phyloP scores from a whole-genome alignment of 192 early-diverging fungal species.

The Mycoemilia scoparia region DNA sequence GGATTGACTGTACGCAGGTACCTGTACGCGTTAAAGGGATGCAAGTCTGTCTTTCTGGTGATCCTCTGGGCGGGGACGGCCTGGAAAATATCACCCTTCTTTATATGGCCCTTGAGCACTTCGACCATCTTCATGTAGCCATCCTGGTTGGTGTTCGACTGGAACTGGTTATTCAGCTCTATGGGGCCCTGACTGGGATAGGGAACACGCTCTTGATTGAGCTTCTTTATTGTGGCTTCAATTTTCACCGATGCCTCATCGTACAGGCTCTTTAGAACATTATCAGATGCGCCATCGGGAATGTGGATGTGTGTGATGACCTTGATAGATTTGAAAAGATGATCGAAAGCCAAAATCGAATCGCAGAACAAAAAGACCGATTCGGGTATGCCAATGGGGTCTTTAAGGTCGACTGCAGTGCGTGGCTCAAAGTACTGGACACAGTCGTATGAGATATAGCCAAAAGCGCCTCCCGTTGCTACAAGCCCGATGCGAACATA shows the following conservation, averaged over 20 bases:
- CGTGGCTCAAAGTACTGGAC: constrained; percentile 95
- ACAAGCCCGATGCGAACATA: too few species aligned
- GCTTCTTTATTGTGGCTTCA: constrained; percentile 37
- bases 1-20: constrained; percentile 88
- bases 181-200: constrained; percentile 62
- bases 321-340: constrained; percentile 77
- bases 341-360: constrained; percentile 90
- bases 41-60: constrained; percentile 64
- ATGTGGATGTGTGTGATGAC: constrained; percentile 79
- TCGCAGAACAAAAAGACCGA: constrained; percentile 90
- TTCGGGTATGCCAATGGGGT: constrained; percentile 82
- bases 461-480: constrained; percentile 75
- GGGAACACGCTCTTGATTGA: constrained; percentile 53
- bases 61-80: constrained; percentile 89
- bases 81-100: constrained; percentile 93
- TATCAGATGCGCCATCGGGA: constrained; percentile 32
- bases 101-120: constrained; percentile 77
- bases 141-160: constrained; percentile 79
- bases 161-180: constrained; percentile 40
- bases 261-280: constrained; percentile 42
- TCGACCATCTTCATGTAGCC: constrained; percentile 83
- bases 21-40: constrained; percentile 98
- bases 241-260: constrained; percentile 51
- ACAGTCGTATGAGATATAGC: constrained; percentile 95
- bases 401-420: constrained; percentile 55